Evolutionary conservation across 164 flowering plant species (phyloP), one percentile per base, ranked within the genome.

Genomic region (Hamamelis virginiana): DNA sequence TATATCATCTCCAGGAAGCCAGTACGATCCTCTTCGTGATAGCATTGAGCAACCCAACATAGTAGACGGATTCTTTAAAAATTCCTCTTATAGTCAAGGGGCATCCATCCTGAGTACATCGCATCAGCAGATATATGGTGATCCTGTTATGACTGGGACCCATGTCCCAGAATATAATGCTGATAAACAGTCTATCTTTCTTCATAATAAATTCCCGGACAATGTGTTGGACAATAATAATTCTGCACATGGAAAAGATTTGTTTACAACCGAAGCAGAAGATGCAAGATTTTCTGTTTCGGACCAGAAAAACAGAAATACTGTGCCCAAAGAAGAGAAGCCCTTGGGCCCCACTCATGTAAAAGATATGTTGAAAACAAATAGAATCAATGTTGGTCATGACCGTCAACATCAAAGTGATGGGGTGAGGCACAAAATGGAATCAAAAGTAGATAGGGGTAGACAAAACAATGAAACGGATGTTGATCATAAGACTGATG

Each of bases 1-100:
- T 57, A 43, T 75, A 55, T 77, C 87, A 53, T 77, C 89, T 66
- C 75, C 87, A 28, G 80, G 77, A 51, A 80, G 72, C 61, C 85
- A 74, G 48, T 86, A 87, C 73, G 92, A 93, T 66, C 89, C 96
- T 52, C 74, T 95, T 71, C 79, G 67, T 74, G 90, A 88, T 80
- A 79, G 92, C 82, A 76, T 85, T 75, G 92, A 86, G 68, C 74
- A 73, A 63, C 76, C 78, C 15, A 69, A 56, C 63, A 63, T 57
- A 19, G 84, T 78, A 62, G 82, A 73, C 26, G 66, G 18, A 38
- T 63, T 74, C 38, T 72, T 64, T 21, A 73, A 63, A 66, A 60
- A 70, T 68, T 78, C 88, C 45, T 52, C 74, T 64, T 33, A 62
- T 69, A 38, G 69, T 43, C 70, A 69, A 65, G 78, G 75, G 15